Evolutionary conservation across 371 early-diverging fungal species (phyloP), one percentile per base, ranked within the genome.

Genomic region (Basidiobolus meristosporus): DNA sequence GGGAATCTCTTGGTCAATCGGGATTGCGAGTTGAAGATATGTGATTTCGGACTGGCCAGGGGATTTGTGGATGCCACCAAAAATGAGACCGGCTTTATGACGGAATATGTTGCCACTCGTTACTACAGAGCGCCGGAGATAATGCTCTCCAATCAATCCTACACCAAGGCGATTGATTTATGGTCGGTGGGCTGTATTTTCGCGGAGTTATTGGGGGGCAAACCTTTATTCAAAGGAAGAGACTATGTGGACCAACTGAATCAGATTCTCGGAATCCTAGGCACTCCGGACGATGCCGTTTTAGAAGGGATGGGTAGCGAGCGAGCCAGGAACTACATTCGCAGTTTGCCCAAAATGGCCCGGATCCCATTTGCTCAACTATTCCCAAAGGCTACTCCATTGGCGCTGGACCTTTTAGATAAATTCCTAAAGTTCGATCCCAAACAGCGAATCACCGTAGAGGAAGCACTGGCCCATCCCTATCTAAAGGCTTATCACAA

Each of bases 161-260:
- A 98, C 61, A 86, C 88, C 35, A 89, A 90, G 69, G 91, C 92
- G 31, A 90, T 90, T 45, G 98, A 98, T 50, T 83, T 97, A 61
- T 98, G 98, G 98, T 85, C 92, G 1, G 89, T 93, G 11, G 98
- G 98, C 15, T 95, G 93, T 59, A 86, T 97, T 34, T 87, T 98
- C 56, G 95, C 92, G 16, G 98, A 98, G 56, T 73, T 98, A 63
- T 58, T 90, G 26, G 84, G 89, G 31, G 79, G 90, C 30, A 78
- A 78, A 54, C 79, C 84, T 17, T 56, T 90, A 43, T 90, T 90
- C 56, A 80, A 78, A 50, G 91, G 91, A 19, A 72, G 83, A 40
- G 90, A 90, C 60, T 86, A 98, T 53, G 88, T 98, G n/a, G 92
- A 98, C 55, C 99, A 99, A 59, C 59, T 99, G 47, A 96, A 98